Evolutionary conservation across 495 filamentous ascomycete genomes (phyloP), one percentile per base, ranked within the genome.

Genomic region (Penicillium antarcticum): DNA sequence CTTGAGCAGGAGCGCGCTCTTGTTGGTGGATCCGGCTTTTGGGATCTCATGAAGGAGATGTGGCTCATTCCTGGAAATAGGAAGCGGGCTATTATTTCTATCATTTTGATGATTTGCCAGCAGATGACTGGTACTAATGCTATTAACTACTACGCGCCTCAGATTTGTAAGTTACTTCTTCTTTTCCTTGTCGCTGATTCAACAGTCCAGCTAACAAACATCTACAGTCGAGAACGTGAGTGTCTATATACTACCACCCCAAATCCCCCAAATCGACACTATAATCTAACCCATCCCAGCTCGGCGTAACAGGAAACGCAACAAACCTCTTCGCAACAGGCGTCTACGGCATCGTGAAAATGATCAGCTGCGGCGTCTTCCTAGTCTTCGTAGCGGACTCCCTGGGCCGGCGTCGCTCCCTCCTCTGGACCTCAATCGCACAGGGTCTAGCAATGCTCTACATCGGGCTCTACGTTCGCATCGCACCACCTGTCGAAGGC

Each of bases 391-490:
- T 84, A 41, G 85, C 83, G 31, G 87, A 92, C 63, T 81, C 82
- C 3, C 76, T 89, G 4, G 88, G 88, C 13, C 80, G 88, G 8
- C 78, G 84, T 6, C 78, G 83, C 33, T 86, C 84, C 31, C 79
- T 94, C 21, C 75, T 91, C 52, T 87, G 83, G 78, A 90, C 87
- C 12, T 83, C 81, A 7, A 78, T 89, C 52, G 87, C 80, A 10
- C 85, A 87, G 66, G 81, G 75, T 3, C 66, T 85, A n/a, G 77
- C 78, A 55, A 91, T 90, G 84, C 80, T 88, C 57, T 89, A 91
- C 62, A 86, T 92, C 52, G 87, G 88, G 10, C 70, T 92, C n/a
- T 88, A 92, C 61, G 76, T 89, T 6, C 84, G 86, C 46, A 82
- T 89, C 55, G 70, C 81, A 14, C 86, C 86, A 0, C 88, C 87